Percentiles rank a stretch among this genome's conserved stretches.
These are phyloP conservation scores for Mortierella sp. DNA, from an alignment of 371 early-diverging fungal genomes.

Conservation along the genomic window DNA sequence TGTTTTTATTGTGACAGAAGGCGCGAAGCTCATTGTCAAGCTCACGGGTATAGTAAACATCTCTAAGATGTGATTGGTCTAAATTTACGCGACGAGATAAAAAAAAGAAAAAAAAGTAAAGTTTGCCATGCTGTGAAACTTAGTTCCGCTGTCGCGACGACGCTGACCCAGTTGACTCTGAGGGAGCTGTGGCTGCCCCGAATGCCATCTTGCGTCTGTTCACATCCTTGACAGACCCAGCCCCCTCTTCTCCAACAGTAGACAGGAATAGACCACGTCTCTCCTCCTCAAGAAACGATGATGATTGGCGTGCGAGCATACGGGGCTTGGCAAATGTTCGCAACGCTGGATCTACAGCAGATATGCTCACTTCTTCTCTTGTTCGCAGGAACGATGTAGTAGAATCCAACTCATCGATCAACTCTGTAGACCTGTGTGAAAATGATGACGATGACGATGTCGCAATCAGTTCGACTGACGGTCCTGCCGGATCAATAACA, in stretches of 20 bases:
- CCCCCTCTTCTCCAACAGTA: conserved; percentile 40
- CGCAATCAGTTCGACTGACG: conserved; percentile 1
- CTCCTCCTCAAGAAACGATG: conserved; percentile 46
- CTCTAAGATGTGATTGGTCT: too few species aligned
- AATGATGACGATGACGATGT: conserved; percentile 5
- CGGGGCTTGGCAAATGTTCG: conserved; percentile 22
- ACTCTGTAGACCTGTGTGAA: neutral
- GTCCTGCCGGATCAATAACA: conserved; percentile 11
- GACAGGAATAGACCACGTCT: conserved; percentile 31
- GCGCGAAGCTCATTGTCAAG: too few species aligned
- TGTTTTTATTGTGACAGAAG: too few species aligned
- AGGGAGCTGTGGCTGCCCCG: conserved; percentile 15
- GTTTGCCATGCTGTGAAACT: neutral
- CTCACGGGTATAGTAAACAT: too few species aligned
- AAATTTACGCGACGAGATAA: too few species aligned
- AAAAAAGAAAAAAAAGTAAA: too few species aligned
- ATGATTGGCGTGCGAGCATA: conserved; percentile 29
- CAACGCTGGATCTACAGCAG: conserved; percentile 12
- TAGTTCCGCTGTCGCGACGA: neutral
- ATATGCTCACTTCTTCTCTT: neutral
- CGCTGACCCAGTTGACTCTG: neutral
- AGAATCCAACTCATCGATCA: conserved; percentile 24
- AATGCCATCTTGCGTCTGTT: conserved; percentile 50
- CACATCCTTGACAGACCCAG: conserved; percentile 37
- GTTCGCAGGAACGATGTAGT: neutral